Evolutionary conservation across 2,329 filamentous ascomycete species (phyloP).

Genomic region (Cordyceps cateniannulata): DNA sequence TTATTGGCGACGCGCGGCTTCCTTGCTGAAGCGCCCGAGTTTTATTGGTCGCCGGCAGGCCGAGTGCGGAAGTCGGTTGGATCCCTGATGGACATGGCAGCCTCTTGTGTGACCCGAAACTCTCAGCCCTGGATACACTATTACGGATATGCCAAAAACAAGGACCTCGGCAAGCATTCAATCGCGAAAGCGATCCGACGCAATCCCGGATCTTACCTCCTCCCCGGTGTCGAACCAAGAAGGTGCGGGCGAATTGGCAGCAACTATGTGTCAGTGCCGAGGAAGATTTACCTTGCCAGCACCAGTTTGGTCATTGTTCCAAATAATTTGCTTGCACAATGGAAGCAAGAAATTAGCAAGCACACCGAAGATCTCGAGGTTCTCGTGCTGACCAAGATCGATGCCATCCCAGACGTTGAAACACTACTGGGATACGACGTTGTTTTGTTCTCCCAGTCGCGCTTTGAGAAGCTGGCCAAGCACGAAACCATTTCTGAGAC

Average conservation of each 20-base stretch:
- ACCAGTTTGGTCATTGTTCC: conserved; percentile 76
- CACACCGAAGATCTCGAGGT: conserved; percentile 64
- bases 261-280: conserved; percentile 25
- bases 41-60: conserved; percentile 41
- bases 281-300: conserved; percentile 56
- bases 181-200: conserved; percentile 51
- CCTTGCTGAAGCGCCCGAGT: conserved; percentile 57
- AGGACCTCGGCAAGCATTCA: conserved; percentile 42
- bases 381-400: conserved; percentile 52
- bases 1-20: conserved; percentile 71
- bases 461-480: conserved; percentile 58
- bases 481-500: conserved; percentile 37
- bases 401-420: conserved; percentile 48
- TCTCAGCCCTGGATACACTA: conserved; percentile 65
- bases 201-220: conserved; percentile 54
- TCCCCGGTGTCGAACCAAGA: conserved; percentile 37
- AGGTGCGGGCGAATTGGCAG: conserved; percentile 16
- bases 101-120: conserved; percentile 58
- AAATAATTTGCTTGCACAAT: conserved; percentile 76
- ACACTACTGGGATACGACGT: conserved; percentile 65
- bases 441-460: conserved; percentile 66
- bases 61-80: conserved; percentile 43
- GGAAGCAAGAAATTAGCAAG: conserved; percentile 72
- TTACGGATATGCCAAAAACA: conserved; percentile 44
- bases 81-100: conserved; percentile 69